phyloP scores from a whole-genome alignment of 371 early-diverging fungal genomes.

The Lichtheimia ornata region DNA sequence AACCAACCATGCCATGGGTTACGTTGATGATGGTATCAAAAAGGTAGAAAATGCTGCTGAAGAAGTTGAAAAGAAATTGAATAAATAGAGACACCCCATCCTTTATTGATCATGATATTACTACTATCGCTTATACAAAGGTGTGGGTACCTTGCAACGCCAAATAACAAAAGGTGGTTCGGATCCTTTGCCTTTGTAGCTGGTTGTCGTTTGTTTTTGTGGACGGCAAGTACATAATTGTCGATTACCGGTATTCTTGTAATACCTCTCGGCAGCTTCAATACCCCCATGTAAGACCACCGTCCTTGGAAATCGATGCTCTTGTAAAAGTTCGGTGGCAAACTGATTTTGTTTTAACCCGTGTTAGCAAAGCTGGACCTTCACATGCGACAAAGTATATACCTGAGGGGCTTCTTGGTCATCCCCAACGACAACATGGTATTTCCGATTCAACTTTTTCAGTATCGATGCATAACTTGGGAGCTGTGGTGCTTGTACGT shows the following conservation, averaged over 20 bases:
- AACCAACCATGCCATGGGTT: background rate
- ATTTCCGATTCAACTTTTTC: conserved; percentile 58
- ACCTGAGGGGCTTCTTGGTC: conserved; percentile 58
- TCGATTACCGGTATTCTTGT: conserved; percentile 1
- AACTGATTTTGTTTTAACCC: conserved; percentile 27
- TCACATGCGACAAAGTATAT: conserved; percentile 13
- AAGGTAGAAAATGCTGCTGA: conserved; percentile 1
- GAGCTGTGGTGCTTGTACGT: conserved; percentile 50
- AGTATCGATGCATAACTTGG: conserved; percentile 48
- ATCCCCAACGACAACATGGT: conserved; percentile 56
- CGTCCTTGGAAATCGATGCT: conserved; percentile 44
- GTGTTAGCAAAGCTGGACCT: background rate
- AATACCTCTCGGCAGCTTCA: conserved; percentile 43
- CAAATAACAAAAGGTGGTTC: conserved; percentile 56
- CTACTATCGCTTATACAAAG: conserved; percentile 24
- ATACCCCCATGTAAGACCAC: conserved; percentile 62
- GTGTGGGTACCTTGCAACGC: conserved; percentile 43
- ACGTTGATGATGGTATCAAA: conserved; percentile 14
- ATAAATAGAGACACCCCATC: background rate
- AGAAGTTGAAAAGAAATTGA: conserved; percentile 9
- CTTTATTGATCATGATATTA: background rate
- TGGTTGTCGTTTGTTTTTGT: conserved; percentile 48
- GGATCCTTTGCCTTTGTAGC: conserved; percentile 47
- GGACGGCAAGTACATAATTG: conserved; percentile 43
- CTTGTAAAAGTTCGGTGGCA: conserved; percentile 53